A percentile compares a stretch with the other conserved stretches of the same genome.
These are phyloP conservation scores for Xylariomycetidae sp. DNA, from an alignment of 2,329 filamentous ascomycete genomes.

Conservation along the genomic window DNA sequence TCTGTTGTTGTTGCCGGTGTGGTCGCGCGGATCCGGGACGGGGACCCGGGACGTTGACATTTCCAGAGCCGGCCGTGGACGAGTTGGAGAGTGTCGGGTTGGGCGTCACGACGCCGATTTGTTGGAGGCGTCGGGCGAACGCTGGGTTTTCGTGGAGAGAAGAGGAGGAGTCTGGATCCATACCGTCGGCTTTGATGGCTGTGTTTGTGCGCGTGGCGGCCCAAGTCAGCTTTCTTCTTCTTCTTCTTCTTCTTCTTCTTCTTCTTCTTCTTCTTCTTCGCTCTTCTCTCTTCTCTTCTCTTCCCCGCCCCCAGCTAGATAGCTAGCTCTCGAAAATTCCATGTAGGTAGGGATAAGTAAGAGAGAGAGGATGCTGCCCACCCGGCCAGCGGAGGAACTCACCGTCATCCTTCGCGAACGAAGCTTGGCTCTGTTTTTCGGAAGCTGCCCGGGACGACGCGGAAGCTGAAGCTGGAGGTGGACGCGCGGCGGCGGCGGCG, in stretches of 20 bases:
- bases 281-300: too few species aligned
- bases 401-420: slow-evolving; percentile 30
- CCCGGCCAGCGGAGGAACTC: slow-evolving; percentile 9
- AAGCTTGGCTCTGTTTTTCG: too few species aligned
- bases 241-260: slow-evolving; percentile 1
- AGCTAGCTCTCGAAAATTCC: background rate
- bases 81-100: slow-evolving; percentile 50
- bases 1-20: slow-evolving; percentile 20
- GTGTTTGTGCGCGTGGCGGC: slow-evolving; percentile 1
- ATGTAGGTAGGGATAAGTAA: background rate
- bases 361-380: background rate
- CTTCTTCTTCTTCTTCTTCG: too few species aligned
- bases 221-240: background rate
- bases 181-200: slow-evolving; percentile 37
- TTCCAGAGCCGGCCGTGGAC: slow-evolving; percentile 38
- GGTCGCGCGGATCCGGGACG: slow-evolving; percentile 10
- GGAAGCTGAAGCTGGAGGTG: too few species aligned
- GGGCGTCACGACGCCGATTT: slow-evolving; percentile 52
- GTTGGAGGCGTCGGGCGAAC: slow-evolving; percentile 46
- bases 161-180: slow-evolving; percentile 35
- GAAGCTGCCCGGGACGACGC: too few species aligned
- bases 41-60: slow-evolving; percentile 7
- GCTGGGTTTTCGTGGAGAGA: slow-evolving; percentile 29
- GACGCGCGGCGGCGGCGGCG: slow-evolving; percentile 4
- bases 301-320: too few species aligned